Conservation (phyloP, 2,329 filamentous ascomycete genomes). For the Botrytis galanthina region DNA sequence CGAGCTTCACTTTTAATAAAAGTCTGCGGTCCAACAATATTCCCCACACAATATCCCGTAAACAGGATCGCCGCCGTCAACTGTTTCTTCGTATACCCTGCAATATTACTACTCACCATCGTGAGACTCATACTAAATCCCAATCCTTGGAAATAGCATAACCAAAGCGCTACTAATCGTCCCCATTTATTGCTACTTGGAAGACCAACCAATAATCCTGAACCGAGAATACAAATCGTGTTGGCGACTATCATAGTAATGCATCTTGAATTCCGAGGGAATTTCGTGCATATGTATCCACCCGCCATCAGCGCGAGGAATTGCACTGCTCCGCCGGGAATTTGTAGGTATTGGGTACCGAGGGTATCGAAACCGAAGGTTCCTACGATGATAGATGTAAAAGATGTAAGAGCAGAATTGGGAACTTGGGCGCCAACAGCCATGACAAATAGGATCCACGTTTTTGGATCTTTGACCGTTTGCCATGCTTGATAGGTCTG, state of each 20-base stretch:
- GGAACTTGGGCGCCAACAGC: constrained; percentile 53
- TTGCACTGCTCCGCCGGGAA: constrained; percentile 57
- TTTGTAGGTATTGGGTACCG: constrained; percentile 57
- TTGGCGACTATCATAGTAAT: constrained; percentile 57
- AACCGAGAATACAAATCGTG: constrained; percentile 52
- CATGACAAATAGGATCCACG: constrained; percentile 56
- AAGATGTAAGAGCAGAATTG: constrained; percentile 55
- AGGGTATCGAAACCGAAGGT: constrained; percentile 43
- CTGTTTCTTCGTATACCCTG: constrained; percentile 55
- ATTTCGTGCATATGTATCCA: constrained; percentile 52
- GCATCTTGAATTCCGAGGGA: constrained; percentile 49
- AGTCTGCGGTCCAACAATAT: constrained; percentile 48
- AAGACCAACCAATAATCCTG: constrained; percentile 51
- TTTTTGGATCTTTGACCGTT: constrained; percentile 53
- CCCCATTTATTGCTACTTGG: constrained; percentile 54
- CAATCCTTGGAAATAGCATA: constrained; percentile 54
- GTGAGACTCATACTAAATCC: constrained; percentile 54
- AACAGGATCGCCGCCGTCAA: constrained; percentile 51
- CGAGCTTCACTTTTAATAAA: constrained; percentile 34
- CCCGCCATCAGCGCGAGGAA: constrained; percentile 52
- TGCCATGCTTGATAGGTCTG: constrained; percentile 48
- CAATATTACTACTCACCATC: constrained; percentile 52
- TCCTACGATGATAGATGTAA: constrained; percentile 33
- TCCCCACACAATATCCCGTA: constrained; percentile 53
- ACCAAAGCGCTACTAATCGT: constrained; percentile 55